These are phyloP conservation scores for Pholiota adiposa DNA, from an alignment of 1,284 basidiomycete genomes.

Conservation along the genomic window DNA sequence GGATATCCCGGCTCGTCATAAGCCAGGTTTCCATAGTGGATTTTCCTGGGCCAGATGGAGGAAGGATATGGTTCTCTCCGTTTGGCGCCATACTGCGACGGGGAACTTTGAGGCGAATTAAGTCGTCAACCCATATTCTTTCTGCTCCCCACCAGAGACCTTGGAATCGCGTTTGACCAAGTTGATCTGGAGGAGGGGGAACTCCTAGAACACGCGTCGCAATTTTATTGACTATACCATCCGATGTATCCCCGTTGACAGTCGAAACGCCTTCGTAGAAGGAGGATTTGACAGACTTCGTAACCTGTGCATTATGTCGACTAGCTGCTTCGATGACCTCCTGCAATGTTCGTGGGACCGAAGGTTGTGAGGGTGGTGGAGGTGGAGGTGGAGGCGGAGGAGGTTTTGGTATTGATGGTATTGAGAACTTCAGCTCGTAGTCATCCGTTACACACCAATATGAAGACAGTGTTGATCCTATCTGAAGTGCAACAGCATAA, in stretches of 20 bases:
- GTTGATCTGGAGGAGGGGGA: conserved; percentile 32
- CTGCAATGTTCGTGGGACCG: conserved; percentile 12
- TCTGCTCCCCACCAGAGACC: conserved; percentile 90
- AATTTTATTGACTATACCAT: conserved; percentile 24
- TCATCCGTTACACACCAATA: conserved; percentile 76
- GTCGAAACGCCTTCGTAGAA: conserved; percentile 24
- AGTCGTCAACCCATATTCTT: conserved; percentile 86
- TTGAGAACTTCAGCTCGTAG: conserved; percentile 60
- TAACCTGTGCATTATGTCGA: conserved; percentile 33
- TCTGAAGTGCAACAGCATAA: conserved; percentile 70
- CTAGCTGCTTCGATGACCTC: conserved; percentile 31
- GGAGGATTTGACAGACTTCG: conserved; percentile 10
- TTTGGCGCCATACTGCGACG: conserved; percentile 66
- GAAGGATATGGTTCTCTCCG: conserved; percentile 58
- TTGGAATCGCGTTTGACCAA: conserved; percentile 66
- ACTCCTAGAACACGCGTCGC: conserved; percentile 31
- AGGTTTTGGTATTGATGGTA: conserved; percentile 32
- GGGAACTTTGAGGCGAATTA: conserved; percentile 77
- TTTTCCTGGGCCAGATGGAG: conserved; percentile 62
- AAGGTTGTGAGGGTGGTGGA: conserved; percentile 19
- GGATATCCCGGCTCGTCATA: conserved; percentile 30
- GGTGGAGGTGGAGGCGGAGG: conserved; percentile 1
- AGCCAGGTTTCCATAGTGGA: conserved; percentile 37
- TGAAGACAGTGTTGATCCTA: conserved; percentile 58
- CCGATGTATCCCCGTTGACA: conserved; percentile 22